These are phyloP conservation scores for Marasmius sp. DNA, from an alignment of 1,284 basidiomycete species.

Conservation along the genomic window DNA sequence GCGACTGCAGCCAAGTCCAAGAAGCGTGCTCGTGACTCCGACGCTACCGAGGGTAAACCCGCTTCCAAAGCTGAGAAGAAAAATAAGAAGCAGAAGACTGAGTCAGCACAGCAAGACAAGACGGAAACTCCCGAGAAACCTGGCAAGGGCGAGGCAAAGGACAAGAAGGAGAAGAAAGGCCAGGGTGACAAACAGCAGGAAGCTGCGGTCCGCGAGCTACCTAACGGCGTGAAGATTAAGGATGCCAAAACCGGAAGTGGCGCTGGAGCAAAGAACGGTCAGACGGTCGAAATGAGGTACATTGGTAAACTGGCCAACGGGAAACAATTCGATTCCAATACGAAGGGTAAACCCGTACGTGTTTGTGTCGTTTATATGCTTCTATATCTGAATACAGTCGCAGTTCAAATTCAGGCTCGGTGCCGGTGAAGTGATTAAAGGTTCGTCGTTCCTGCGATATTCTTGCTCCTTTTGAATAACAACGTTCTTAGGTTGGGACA, in stretches of 20 bases:
- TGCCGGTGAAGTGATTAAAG: conserved; percentile 90
- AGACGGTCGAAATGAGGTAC: conserved; percentile 85
- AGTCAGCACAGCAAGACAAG: conserved; percentile 54
- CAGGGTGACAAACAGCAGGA: conserved; percentile 33
- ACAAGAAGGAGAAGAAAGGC: conserved; percentile 37
- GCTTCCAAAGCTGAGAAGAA: conserved; percentile 63
- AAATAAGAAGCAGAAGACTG: conserved; percentile 75
- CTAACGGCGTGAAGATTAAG: conserved; percentile 77
- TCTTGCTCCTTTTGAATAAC: background rate
- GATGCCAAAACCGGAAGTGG: conserved; percentile 83
- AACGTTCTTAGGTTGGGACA: conserved; percentile 73
- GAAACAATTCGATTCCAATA: conserved; percentile 89
- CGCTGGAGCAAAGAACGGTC: conserved; percentile 83
- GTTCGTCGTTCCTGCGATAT: conserved; percentile 29
- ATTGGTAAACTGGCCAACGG: conserved; percentile 87
- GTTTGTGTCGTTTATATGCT: background rate
- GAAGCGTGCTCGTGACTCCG: conserved; percentile 66
- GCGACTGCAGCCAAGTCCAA: conserved; percentile 28
- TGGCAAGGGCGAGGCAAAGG: conserved; percentile 31
- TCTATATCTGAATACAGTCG: conserved; percentile 1
- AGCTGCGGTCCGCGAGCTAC: conserved; percentile 46
- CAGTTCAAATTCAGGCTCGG: conserved; percentile 88
- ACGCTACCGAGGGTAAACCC: conserved; percentile 43
- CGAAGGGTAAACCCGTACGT: conserved; percentile 81
- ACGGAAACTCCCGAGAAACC: conserved; percentile 38